Conservation (phyloP, 2,329 filamentous ascomycete genomes). For the Rhinocladiella similis region DNA sequence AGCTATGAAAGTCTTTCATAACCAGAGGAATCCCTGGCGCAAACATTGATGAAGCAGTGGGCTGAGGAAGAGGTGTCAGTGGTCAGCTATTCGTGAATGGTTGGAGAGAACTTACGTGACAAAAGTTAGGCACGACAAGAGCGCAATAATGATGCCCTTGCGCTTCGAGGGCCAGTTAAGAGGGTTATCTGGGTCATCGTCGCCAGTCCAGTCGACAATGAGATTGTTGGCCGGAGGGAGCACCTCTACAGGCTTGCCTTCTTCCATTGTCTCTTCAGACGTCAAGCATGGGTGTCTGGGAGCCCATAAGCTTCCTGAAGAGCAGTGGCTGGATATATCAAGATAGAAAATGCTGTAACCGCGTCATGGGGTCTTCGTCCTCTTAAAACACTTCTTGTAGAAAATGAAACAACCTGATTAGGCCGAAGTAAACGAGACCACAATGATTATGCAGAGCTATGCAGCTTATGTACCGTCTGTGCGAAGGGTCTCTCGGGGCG, state of each 20-base stretch:
- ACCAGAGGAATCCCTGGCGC: constrained; percentile 55
- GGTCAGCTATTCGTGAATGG: background rate
- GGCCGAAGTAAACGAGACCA: too few relatives aligned
- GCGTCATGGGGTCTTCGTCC: too few relatives aligned
- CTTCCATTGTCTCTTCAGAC: background rate
- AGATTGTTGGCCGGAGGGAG: background rate
- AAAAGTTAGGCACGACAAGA: constrained; percentile 60
- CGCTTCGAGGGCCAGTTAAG: constrained; percentile 57
- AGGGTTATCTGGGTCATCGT: constrained; percentile 50
- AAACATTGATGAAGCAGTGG: constrained; percentile 64
- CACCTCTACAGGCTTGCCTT: constrained; percentile 2
- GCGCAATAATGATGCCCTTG: constrained; percentile 59
- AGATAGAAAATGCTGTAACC: too few relatives aligned
- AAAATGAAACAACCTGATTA: too few relatives aligned
- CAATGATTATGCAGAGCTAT: too few relatives aligned
- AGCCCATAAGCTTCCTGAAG: too few relatives aligned
- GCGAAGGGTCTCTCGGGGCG: too few relatives aligned
- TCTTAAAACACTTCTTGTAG: too few relatives aligned
- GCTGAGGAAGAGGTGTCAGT: constrained; percentile 10
- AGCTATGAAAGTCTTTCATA: constrained; percentile 50
- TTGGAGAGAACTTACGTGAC: constrained; percentile 44
- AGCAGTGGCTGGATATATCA: too few relatives aligned
- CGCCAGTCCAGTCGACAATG: constrained; percentile 51
- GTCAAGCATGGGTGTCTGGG: background rate
- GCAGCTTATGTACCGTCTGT: too few relatives aligned